Conservation (phyloP, 2,329 filamentous ascomycete species). For the Phaeoacremonium minimum region DNA sequence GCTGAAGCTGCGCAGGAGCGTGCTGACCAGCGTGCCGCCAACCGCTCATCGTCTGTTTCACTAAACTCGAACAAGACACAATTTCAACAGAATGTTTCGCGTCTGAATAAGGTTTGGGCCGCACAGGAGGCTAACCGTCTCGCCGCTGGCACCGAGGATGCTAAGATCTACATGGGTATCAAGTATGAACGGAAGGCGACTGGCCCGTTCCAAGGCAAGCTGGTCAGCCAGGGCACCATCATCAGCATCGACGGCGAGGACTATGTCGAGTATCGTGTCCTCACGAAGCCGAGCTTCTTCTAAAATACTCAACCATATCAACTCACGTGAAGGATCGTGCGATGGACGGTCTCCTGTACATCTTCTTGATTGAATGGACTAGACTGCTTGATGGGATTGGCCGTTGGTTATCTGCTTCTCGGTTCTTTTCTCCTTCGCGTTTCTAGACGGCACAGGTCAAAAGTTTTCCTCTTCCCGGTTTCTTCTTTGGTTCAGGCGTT, state of each 20-base stretch:
- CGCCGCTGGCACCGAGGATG: constrained; percentile 40
- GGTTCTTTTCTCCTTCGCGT: too few species aligned
- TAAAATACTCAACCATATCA: too few species aligned
- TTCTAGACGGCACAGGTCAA: too few species aligned
- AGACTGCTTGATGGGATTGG: too few species aligned
- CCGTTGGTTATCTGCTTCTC: too few species aligned
- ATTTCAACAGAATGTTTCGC: constrained; percentile 46
- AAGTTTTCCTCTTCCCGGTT: too few species aligned
- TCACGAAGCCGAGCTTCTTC: constrained; percentile 61
- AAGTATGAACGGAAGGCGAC: constrained; percentile 59
- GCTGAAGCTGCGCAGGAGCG: constrained; percentile 47
- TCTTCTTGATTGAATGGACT: background rate
- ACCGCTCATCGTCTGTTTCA: constrained; percentile 30
- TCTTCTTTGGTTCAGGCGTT: too few species aligned
- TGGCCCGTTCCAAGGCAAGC: constrained; percentile 58
- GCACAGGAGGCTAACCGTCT: constrained; percentile 45
- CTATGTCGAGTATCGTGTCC: constrained; percentile 62
- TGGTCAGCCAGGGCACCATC: constrained; percentile 58
- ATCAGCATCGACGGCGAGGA: constrained; percentile 64
- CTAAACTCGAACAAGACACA: constrained; percentile 21
- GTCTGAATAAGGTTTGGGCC: constrained; percentile 52
- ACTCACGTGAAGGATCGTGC: background rate
- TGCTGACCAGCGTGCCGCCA: constrained; percentile 41
- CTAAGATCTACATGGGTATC: constrained; percentile 54
- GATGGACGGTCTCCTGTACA: background rate